These are phyloP conservation scores for Ceratobasidium sp. DNA, from an alignment of 1,284 basidiomycete genomes.

Conservation along the genomic window DNA sequence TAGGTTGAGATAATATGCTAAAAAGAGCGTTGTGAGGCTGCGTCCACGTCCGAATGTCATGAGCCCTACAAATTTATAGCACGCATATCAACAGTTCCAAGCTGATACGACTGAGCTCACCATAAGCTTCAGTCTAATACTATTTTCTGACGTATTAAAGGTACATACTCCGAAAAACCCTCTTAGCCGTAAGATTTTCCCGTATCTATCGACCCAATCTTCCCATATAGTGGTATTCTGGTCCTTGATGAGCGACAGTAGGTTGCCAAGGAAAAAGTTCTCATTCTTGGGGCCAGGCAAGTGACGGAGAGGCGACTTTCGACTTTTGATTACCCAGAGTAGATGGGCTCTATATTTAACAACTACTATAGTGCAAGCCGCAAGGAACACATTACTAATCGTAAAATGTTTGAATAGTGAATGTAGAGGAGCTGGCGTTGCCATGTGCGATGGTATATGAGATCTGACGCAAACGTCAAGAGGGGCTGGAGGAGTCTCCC, in stretches of 20 bases:
- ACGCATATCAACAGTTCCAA: constrained; percentile 37
- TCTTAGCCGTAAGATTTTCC: constrained; percentile 33
- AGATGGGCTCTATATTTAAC: neutral
- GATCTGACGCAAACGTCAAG: neutral
- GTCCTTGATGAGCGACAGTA: constrained; percentile 6
- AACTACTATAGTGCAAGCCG: neutral
- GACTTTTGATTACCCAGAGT: neutral
- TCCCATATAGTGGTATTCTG: constrained; percentile 7
- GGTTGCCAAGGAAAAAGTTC: constrained; percentile 32
- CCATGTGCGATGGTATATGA: neutral
- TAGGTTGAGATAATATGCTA: neutral
- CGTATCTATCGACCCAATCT: constrained; percentile 41
- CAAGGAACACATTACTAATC: neutral
- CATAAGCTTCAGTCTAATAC: neutral
- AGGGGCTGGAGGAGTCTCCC: neutral
- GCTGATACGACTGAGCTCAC: constrained; percentile 4
- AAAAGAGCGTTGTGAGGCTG: neutral
- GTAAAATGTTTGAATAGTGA: neutral
- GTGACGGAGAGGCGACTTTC: constrained; percentile 31
- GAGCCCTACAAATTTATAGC: constrained; percentile 36
- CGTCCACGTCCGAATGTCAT: too few relatives aligned
- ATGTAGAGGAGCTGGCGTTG: neutral
- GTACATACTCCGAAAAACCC: constrained; percentile 38
- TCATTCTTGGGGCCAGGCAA: constrained; percentile 27
- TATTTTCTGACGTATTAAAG: neutral